Conservation (phyloP, 768 basidiomycete species). For the Suillus alpinus region DNA sequence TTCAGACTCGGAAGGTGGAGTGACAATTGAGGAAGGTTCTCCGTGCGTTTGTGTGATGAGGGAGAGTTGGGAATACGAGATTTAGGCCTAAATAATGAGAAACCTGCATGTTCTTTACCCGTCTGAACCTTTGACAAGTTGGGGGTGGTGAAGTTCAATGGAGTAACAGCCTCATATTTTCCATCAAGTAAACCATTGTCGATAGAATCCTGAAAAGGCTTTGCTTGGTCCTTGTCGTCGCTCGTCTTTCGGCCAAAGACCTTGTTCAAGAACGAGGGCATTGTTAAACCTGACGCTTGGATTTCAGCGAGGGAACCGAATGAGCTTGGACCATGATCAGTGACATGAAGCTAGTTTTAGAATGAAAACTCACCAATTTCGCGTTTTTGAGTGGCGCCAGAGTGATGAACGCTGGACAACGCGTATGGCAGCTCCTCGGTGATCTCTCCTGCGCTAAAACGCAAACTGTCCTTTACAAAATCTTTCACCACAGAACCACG, state of each 20-base stretch:
- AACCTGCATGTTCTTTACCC: slow-evolving; percentile 35
- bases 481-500: neutral
- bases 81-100: slow-evolving; percentile 51
- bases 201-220: slow-evolving; percentile 32
- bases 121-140: slow-evolving; percentile 16
- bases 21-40: slow-evolving; percentile 53
- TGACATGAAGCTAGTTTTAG: no score
- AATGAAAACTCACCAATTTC: neutral
- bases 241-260: slow-evolving; percentile 73
- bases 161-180: slow-evolving; percentile 70
- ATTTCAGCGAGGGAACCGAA: slow-evolving; percentile 12
- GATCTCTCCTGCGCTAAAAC: neutral
- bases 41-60: slow-evolving; percentile 31
- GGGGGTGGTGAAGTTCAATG: slow-evolving; percentile 36
- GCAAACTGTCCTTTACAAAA: neutral
- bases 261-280: slow-evolving; percentile 73
- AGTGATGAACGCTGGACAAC: slow-evolving; percentile 1
- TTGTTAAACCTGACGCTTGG: slow-evolving; percentile 22
- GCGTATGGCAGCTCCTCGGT: neutral
- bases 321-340: slow-evolving; percentile 3
- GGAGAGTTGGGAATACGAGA: slow-evolving; percentile 38
- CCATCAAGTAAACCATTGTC: slow-evolving; percentile 60
- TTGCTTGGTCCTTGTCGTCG: slow-evolving; percentile 44
- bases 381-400: neutral
- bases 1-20: slow-evolving; percentile 57